A percentile compares a stretch with the other conserved stretches of the same genome.
phyloP scores from a whole-genome alignment of 2,329 filamentous ascomycete species.

The Dothiorella sarmentorum region DNA sequence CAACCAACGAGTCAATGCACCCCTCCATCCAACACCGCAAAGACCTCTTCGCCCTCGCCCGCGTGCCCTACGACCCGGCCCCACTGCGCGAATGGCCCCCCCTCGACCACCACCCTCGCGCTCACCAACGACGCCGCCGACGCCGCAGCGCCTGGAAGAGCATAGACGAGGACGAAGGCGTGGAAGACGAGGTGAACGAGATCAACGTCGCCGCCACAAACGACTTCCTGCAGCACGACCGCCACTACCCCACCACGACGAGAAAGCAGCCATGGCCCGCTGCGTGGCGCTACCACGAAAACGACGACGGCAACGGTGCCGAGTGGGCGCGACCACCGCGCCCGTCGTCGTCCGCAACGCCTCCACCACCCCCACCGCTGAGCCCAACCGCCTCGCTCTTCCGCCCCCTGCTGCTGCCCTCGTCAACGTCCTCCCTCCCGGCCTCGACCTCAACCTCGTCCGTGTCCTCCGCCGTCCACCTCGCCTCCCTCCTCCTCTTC shows the following conservation, averaged over 20 bases:
- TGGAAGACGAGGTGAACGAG: not conserved
- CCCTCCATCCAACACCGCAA: conserved; percentile 3
- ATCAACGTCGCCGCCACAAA: not conserved
- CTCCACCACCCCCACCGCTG: not conserved
- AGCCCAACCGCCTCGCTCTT: too few relatives aligned
- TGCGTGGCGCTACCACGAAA: not conserved
- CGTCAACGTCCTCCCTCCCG: not conserved
- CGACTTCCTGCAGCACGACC: too few relatives aligned
- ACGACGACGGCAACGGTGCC: not conserved
- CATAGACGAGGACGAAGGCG: too few relatives aligned
- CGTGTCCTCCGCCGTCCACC: too few relatives aligned
- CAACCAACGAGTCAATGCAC: conserved; percentile 11
- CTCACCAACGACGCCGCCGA: too few relatives aligned
- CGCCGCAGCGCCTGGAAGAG: not conserved
- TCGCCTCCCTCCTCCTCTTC: too few relatives aligned
- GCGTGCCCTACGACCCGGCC: not conserved
- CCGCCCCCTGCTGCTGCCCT: too few relatives aligned
- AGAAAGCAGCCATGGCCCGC: not conserved
- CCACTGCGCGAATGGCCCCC: not conserved
- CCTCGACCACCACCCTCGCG: not conserved
- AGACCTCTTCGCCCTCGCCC: conserved; percentile 2
- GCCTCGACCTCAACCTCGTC: too few relatives aligned
- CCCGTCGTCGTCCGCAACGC: not conserved
- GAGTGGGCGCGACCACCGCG: conserved; percentile 7
- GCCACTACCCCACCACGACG: too few relatives aligned